These are phyloP conservation scores for Elsinoe perseae DNA, from an alignment of 2,329 filamentous ascomycete species.

Conservation along the genomic window DNA sequence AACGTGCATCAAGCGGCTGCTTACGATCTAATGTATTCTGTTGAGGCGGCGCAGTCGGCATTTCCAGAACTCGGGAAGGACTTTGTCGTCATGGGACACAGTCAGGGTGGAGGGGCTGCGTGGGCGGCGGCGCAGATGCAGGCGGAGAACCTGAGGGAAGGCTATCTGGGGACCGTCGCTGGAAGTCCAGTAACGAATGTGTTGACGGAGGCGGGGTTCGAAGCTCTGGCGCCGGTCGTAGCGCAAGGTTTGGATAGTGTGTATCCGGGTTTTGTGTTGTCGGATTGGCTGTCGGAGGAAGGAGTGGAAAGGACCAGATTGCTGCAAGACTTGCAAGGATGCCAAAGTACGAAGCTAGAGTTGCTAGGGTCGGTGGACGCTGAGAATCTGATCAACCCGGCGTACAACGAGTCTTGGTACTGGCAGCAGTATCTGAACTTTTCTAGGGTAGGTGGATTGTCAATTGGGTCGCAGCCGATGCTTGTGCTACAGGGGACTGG, in stretches of 20 bases:
- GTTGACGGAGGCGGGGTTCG: slow-evolving; percentile 18
- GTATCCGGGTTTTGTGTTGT: too few relatives aligned
- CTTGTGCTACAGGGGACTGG: slow-evolving; percentile 32
- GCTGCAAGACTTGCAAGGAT: too few relatives aligned
- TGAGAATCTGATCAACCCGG: too few relatives aligned
- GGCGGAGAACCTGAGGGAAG: slow-evolving; percentile 26
- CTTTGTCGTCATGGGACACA: slow-evolving; percentile 42
- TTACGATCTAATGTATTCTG: slow-evolving; percentile 38
- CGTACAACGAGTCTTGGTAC: slow-evolving; percentile 11
- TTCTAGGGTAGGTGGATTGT: slow-evolving; percentile 17
- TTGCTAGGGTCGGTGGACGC: too few relatives aligned
- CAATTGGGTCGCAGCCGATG: slow-evolving; percentile 27
- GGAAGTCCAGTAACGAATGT: slow-evolving; percentile 21
- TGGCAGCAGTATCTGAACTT: slow-evolving; percentile 16
- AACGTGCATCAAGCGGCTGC: slow-evolving; percentile 33
- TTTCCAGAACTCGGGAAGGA: slow-evolving; percentile 33
- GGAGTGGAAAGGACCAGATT: too few relatives aligned
- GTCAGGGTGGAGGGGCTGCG: slow-evolving; percentile 39
- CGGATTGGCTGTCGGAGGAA: too few relatives aligned
- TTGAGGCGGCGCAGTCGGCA: slow-evolving; percentile 36
- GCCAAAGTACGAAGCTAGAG: too few relatives aligned
- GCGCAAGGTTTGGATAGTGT: slow-evolving; percentile 20
- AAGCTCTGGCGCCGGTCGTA: slow-evolving; percentile 21
- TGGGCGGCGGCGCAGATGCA: slow-evolving; percentile 36
- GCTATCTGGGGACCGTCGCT: slow-evolving; percentile 34